Evolutionary conservation across 345 rosid genomes (phyloP).

Genomic region (Nasturtium officinale): DNA sequence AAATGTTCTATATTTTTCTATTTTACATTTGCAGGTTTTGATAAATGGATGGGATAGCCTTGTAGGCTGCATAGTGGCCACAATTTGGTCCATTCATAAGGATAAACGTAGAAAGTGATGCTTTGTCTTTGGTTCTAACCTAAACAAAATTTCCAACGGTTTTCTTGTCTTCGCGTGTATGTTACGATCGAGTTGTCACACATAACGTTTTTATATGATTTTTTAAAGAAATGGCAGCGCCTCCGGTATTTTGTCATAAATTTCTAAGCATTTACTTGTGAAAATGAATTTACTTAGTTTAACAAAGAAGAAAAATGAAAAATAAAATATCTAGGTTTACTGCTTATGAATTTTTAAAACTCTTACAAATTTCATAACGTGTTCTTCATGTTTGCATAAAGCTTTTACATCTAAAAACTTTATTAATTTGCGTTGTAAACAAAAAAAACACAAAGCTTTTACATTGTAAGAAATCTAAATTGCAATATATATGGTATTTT

Average conservation of each 20-base stretch:
- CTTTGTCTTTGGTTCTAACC: slow-evolving; percentile 39
- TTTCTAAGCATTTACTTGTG: neutral
- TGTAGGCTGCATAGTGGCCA: slow-evolving; percentile 27
- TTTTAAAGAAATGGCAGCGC: neutral
- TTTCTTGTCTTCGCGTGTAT: slow-evolving; percentile 31
- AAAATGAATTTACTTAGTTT: neutral
- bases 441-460: no score
- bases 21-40: neutral
- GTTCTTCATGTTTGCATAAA: neutral
- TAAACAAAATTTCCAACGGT: slow-evolving; percentile 27
- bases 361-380: neutral
- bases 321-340: no score
- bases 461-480: neutral
- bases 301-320: neutral
- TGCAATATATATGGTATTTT: neutral
- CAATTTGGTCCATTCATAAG: slow-evolving; percentile 18
- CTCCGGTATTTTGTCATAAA: no score
- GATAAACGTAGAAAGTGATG: slow-evolving; percentile 37
- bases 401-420: no score
- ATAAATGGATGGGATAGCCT: slow-evolving; percentile 7
- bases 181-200: slow-evolving; percentile 38
- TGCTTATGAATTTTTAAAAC: no score
- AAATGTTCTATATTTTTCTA: neutral
- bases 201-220: neutral
- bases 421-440: no score